These are phyloP conservation scores for Actinomortierella wolfii DNA, from an alignment of 371 early-diverging fungal genomes.

Conservation along the genomic window DNA sequence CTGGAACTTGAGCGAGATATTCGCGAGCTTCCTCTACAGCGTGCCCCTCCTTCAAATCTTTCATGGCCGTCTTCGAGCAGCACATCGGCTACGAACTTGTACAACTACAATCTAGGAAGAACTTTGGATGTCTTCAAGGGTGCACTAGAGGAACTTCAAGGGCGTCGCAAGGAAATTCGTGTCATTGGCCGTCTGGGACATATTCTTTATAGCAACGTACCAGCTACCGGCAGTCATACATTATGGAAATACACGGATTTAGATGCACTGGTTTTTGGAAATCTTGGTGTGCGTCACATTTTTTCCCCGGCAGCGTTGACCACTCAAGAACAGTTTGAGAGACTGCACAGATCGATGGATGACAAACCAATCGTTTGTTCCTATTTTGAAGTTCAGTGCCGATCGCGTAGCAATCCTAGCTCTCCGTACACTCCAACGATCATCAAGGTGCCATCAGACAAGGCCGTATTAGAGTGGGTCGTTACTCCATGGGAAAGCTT, in stretches of 20 bases:
- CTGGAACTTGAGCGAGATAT: no score
- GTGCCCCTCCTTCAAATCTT: no score
- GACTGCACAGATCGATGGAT: no score
- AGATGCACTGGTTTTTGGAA: slow-evolving; percentile 10
- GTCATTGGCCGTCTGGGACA: slow-evolving; percentile 29
- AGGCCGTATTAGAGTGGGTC: slow-evolving; percentile 29
- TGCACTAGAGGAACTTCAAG: slow-evolving; percentile 28
- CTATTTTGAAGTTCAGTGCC: slow-evolving; percentile 20
- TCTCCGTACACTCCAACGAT: slow-evolving; percentile 16
- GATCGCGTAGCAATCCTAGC: slow-evolving; percentile 26
- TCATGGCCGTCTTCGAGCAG: no score
- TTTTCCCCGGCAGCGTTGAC: slow-evolving; percentile 14
- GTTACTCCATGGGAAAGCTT: slow-evolving; percentile 40
- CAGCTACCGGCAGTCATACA: neutral
- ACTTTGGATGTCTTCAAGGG: slow-evolving; percentile 12
- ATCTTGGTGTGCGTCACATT: slow-evolving; percentile 3
- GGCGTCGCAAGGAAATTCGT: slow-evolving; percentile 39
- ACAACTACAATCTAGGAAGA: slow-evolving; percentile 20
- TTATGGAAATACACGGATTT: slow-evolving; percentile 24
- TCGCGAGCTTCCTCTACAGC: no score
- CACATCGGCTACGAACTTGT: no score
- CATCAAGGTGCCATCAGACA: slow-evolving; percentile 20
- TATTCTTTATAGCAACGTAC: slow-evolving; percentile 12
- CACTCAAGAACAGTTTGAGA: no score
- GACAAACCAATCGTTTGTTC: neutral